Evolutionary conservation across 2,329 filamentous ascomycete genomes (phyloP), one percentile per base, ranked within the genome.

Genomic region (Rutstroemia sp.): DNA sequence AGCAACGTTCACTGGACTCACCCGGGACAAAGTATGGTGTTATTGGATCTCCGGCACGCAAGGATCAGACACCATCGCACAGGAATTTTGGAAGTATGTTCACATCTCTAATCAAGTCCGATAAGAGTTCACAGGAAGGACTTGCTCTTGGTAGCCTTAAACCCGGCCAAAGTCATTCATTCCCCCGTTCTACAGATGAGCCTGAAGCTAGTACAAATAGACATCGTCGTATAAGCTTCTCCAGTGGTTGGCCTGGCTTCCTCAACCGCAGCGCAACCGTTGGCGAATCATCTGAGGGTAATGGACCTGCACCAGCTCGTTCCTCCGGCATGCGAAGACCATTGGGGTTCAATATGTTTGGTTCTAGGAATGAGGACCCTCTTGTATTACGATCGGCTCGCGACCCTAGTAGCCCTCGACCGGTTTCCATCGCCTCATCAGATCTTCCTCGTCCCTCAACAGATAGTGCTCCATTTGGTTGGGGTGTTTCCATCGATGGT

Each of bases 401-500:
- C 39, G 80, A 83, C 44, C 73, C 76, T 3, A 76, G 77, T 68
- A 78, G 79, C 68, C 85, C 88, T 1, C 76, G 87, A 17, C 87
- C 88, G 12, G 76, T 81, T 1, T 88, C 86, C 2, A 86, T 87
- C 58, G 81, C 83, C 14, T 88, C 86, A 0, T 78, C 78, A 5
- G 86, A 89, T 57, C 76, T 92, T 52, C 87, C 88, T 1, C 79
- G 89, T 48, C 89, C 89, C 5, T 92, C 88, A 1, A 88, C 87
- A 1, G 89, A 94, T 60, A 89, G 85, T 60, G 81, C 84, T 48
- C 87, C 86, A 23, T 88, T 91, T 59, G 89, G 87, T 72, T 87
- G 84, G 69, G 75, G 75, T 0, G 72, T 71, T n/a, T 73, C 76
- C 14, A 69, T 70, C 14, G 70, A 71, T 3, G 72, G 73, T 2